Percentiles rank a stretch among this genome's conserved stretches.
phyloP scores from a whole-genome alignment of 805 yeast genomes.

The Myxozyma neotropica region DNA sequence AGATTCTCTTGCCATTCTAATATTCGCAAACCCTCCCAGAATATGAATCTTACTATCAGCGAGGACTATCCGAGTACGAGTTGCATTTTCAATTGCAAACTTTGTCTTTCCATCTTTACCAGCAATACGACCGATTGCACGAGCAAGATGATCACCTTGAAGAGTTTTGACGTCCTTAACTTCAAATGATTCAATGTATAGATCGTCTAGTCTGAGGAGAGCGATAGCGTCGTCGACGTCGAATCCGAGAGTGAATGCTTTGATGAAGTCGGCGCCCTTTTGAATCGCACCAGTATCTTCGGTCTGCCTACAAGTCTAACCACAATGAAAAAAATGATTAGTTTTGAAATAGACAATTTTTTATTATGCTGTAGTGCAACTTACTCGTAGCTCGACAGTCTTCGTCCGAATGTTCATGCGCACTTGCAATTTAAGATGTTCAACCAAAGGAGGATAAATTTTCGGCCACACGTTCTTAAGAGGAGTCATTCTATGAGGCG shows the following conservation, averaged over 20 bases:
- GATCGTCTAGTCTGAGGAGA: conserved; percentile 86
- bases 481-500: conserved; percentile 97
- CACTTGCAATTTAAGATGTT: conserved; percentile 90
- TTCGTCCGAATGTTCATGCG: conserved; percentile 90
- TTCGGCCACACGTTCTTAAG: conserved; percentile 88
- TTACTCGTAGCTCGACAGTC: conserved; percentile 66
- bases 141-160: conserved; percentile 92
- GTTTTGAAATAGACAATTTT: no score
- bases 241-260: conserved; percentile 94
- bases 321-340: conserved; percentile 42
- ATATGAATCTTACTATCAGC: conserved; percentile 97
- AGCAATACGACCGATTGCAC: conserved; percentile 99
- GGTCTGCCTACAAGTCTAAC: conserved; percentile 68
- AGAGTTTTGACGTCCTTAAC: conserved; percentile 95
- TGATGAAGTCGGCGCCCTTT: conserved; percentile 95
- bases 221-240: conserved; percentile 98
- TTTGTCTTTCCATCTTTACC: conserved; percentile 99
- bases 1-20: conserved; percentile 97
- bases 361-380: no score
- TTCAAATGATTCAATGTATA: conserved; percentile 96
- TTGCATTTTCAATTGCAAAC: conserved; percentile 97
- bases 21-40: conserved; percentile 94
- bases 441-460: conserved; percentile 93
- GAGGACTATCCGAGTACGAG: conserved; percentile 94
- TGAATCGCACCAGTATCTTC: conserved; percentile 93